Base-by-base conservation (phyloP, 495 filamentous ascomycete genomes). In the Pseudoneurospora amorphoporcata region DNA sequence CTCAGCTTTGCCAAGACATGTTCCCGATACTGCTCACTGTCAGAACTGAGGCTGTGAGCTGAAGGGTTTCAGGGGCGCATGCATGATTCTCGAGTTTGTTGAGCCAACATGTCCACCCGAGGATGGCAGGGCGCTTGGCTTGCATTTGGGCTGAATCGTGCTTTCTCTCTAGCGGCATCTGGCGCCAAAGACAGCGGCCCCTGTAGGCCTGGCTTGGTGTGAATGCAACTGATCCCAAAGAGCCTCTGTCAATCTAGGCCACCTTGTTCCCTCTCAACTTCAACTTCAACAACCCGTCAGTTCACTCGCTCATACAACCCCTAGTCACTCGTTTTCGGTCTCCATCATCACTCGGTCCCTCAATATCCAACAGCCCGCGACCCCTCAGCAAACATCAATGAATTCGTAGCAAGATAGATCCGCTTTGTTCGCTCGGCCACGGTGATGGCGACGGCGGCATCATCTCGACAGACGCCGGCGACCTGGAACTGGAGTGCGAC, bases 391-490 rank as follows among this genome's bases (percentile, higher is more conserved):
- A 8, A 65, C 72, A 70, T 41, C 68, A 65, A 79, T 79, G 76
- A 58, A 69, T 73, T 68, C 43, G 23, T 75, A 73, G 53, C 53
- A 78, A 37, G 69, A 39, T 65, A 35, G 23, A 71, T 68, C 39
- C 73, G 71, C 74, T 70, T 68, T 71, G 70, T 45, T 73, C 69
- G 72, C 72, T 77, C 68, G 53, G 70, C 75, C 72, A 76, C 69
- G 71, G 75, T 70, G 75, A 79, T 79, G 77, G 76, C 76, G 72
- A 77, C 74, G 73, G 78, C 69, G 29, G 29, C 53, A 65, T 35
- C 53, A 35, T 65, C 14, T 37, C 53, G 7, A 65, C 29, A 65
- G 32, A 32, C 53, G 14, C 53, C 53, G 53, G 53, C 29, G 14
- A 65, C 29, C 53, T 65, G 53, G 53, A 65, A 65, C 29, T 65